Evolutionary conservation across 176 grass and related monocot species (phyloP), one percentile per base, ranked within the genome.

Genomic region (Zoysia pacifica): DNA sequence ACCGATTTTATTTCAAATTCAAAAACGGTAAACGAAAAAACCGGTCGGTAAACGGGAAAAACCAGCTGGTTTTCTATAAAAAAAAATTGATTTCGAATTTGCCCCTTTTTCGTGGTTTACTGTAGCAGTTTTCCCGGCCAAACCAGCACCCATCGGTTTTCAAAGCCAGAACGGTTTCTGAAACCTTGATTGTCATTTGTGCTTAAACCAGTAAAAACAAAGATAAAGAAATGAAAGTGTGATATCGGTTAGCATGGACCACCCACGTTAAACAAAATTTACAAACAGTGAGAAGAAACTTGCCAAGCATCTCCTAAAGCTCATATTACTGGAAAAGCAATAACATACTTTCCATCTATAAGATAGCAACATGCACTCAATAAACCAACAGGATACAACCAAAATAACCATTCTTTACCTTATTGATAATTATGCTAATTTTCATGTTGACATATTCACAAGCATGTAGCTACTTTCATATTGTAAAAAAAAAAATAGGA

Each of bases 391-490:
- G 35, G 2, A 12, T 79, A 55, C 41, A 82, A 52, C 4, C 16
- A 64, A 11, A 11, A 50, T 2, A 15, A 11, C 28, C 13, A 41
- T 52, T 5, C 39, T 63, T 39, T 66, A 73, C 12, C 59, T 45
- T 11, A 58, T 68, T 36, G 39, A 46, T 36, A 51, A 2, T 12
- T 1, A 53, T 36, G 52, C 6, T 64, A 44, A n/a, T 16, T 82
- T 35, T 64, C n/a, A 36, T 53, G 59, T 44, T 52, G 56, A 42
- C 14, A 63, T 50, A 50, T n/a, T 18, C 9, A 19, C 5, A 49
- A 74, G 19, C 42, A 52, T 49, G 73, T 19, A 73, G 28, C n/a
- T 81, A 49, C 35, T 48, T 73, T 72, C 37, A 15, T 62, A 37
- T 72, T 13, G 13, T 40, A 64, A 9, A 66, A 52, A 41, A 19